phyloP scores from a whole-genome alignment of 805 yeast genomes.

The Hanseniaspora hatyaiensis region DNA sequence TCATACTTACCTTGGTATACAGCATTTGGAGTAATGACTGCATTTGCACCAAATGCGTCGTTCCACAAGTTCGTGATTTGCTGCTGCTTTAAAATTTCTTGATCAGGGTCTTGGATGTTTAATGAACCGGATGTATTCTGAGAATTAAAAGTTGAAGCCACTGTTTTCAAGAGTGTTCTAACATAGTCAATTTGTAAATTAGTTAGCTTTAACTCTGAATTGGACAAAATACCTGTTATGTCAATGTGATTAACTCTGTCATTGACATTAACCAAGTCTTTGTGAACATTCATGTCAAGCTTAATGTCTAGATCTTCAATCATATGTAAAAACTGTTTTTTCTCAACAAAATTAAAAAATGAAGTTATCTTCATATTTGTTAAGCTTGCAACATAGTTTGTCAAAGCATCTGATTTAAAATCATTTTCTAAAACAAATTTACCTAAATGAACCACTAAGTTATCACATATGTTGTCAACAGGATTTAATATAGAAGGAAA shows the following conservation, averaged over 20 bases:
- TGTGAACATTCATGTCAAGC: conserved; percentile 48
- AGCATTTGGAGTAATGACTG: conserved; percentile 30
- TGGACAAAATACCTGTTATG: conserved; percentile 48
- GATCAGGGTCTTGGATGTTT: conserved; percentile 25
- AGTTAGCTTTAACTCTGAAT: conserved; percentile 52
- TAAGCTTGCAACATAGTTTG: conserved; percentile 55
- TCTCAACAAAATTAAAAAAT: conserved; percentile 37
- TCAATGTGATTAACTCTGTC: conserved; percentile 37
- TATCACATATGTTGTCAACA: conserved; percentile 39
- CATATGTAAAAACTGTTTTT: conserved; percentile 48
- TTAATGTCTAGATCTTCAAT: conserved; percentile 52
- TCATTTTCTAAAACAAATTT: conserved; percentile 49
- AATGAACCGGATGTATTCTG: conserved; percentile 29
- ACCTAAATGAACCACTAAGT: conserved; percentile 64
- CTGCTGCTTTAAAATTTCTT: conserved; percentile 44
- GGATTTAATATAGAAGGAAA: conserved; percentile 53
- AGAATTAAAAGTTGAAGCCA: conserved; percentile 41
- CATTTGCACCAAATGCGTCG: conserved; percentile 49
- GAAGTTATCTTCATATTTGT: conserved; percentile 63
- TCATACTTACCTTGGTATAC: conserved; percentile 19
- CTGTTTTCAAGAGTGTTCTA: conserved; percentile 38
- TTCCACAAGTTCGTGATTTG: conserved; percentile 3
- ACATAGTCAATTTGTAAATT: conserved; percentile 60
- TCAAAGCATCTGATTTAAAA: conserved; percentile 31
- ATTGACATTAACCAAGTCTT: conserved; percentile 23